These are phyloP conservation scores for Spongospora subterranea DNA, from an alignment of 208 protist genomes.

Conservation along the genomic window DNA sequence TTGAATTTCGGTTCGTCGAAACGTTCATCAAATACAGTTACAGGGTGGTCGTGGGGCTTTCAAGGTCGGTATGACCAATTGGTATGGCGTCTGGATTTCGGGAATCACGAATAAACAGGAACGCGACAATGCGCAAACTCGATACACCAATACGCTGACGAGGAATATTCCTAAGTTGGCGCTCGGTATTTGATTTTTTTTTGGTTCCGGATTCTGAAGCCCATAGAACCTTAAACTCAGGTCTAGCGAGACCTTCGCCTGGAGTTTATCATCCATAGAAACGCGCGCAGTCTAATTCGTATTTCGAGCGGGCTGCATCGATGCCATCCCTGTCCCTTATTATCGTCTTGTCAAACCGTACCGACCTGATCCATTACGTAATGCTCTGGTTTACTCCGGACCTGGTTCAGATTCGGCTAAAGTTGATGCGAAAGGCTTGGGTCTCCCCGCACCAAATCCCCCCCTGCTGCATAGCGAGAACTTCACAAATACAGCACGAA, in stretches of 20 bases:
- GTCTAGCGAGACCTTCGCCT: slow-evolving; percentile 22
- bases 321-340: too few relatives aligned
- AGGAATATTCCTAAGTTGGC: slow-evolving; percentile 11
- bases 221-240: background rate
- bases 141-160: background rate
- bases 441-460: too few relatives aligned
- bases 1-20: background rate
- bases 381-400: too few relatives aligned
- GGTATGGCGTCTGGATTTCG: background rate
- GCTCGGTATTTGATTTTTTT: background rate
- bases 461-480: too few relatives aligned
- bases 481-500: too few relatives aligned
- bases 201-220: background rate
- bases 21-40: background rate
- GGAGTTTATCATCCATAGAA: slow-evolving; percentile 14
- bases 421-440: too few relatives aligned
- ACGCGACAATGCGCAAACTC: background rate
- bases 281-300: background rate
- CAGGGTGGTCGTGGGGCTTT: background rate
- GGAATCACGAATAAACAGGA: background rate
- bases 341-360: too few relatives aligned
- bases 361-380: too few relatives aligned
- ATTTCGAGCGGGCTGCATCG: too few relatives aligned
- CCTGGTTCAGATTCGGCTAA: too few relatives aligned
- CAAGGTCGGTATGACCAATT: background rate